phyloP scores from a whole-genome alignment of 169 alveolate species.

The Cardiosporidium cionae region DNA sequence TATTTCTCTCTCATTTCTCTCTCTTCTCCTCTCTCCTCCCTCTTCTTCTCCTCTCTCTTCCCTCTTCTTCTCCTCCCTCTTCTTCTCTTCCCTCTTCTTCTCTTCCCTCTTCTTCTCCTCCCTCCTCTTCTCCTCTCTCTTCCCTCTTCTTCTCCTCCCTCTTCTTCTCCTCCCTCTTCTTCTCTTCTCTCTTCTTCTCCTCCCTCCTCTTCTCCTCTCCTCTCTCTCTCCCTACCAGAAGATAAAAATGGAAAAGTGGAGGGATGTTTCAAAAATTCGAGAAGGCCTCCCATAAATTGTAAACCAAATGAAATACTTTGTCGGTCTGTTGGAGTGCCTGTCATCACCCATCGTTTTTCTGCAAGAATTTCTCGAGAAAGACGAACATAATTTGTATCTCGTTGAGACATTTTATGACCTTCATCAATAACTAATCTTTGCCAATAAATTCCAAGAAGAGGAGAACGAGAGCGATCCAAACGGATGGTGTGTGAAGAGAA shows the following conservation, averaged over 20 bases:
- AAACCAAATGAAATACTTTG: not conserved
- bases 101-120: too few relatives aligned
- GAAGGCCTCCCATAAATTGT: not conserved
- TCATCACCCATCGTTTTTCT: slow-evolving; percentile 21
- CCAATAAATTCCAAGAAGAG: slow-evolving; percentile 8
- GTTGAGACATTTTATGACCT: slow-evolving; percentile 2
- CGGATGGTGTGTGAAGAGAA: not conserved
- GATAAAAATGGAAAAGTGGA: not conserved
- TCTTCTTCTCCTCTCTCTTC: too few relatives aligned
- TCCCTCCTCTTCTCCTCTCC: too few relatives aligned
- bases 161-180: too few relatives aligned
- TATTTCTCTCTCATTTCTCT: too few relatives aligned
- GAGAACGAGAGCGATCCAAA: not conserved
- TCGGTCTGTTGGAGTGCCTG: slow-evolving; percentile 25
- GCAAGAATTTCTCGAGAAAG: slow-evolving; percentile 4
- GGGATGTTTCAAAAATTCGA: slow-evolving; percentile 16
- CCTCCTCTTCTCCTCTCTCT: too few relatives aligned
- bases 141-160: too few relatives aligned
- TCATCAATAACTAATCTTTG: slow-evolving; percentile 14
- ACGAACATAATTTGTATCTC: not conserved
- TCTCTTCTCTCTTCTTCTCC: too few relatives aligned
- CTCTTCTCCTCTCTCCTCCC: too few relatives aligned
- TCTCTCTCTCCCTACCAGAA: not conserved
- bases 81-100: too few relatives aligned
- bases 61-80: too few relatives aligned